Evolutionary conservation across 108 stramenopile species (phyloP), one percentile per base, ranked within the genome.

Genomic region (Hondaea fermentalgiana): DNA sequence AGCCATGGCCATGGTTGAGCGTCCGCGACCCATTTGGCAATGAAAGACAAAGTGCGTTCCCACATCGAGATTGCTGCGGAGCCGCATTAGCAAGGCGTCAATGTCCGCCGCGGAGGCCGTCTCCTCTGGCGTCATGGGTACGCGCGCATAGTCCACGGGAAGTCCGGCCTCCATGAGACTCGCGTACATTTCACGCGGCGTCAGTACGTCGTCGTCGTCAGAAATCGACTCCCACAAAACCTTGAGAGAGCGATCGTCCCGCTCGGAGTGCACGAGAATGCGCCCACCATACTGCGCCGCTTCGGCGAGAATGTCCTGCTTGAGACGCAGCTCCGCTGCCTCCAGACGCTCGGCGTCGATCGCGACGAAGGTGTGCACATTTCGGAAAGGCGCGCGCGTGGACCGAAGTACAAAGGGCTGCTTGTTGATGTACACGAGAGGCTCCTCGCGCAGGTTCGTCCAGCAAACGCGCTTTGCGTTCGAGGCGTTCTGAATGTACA

Each of bases 301-400:
- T 35, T 83, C 76, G 10, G 45, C 51, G 45, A 83, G 51, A 3
- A 83, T 83, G 51, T 83, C 76, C n/a, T 83, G 45, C 76, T 83
- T 83, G 25, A 83, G 76, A 23, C 76, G 76, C 76, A 83, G 44
- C 76, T 83, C 76, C 43, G 76, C 76, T 55, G 76, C 76, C 76
- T 83, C 76, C 17, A 83, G 76, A 23, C 76, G 76, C 4, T 83
- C 76, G n/a, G 45, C 49, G 28, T 83, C 51, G 49, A 83, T 83
- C 10, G 51, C 51, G 19, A 83, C 76, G 3, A 83, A 83, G 4
- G 45, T 53, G 51, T 83, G 19, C 16, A 83, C 51, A 3, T 83
- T 83, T 43, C 76, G 76, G 49, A 83, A 83, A 23, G 76, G 76
- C 0, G 45, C 12, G 23, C 51, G 19, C 25, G 51, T 53, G 51